Evolutionary conservation across 208 protist species (phyloP), one percentile per base, ranked within the genome.

Genomic region (Leptomonas pyrrhocoris): DNA sequence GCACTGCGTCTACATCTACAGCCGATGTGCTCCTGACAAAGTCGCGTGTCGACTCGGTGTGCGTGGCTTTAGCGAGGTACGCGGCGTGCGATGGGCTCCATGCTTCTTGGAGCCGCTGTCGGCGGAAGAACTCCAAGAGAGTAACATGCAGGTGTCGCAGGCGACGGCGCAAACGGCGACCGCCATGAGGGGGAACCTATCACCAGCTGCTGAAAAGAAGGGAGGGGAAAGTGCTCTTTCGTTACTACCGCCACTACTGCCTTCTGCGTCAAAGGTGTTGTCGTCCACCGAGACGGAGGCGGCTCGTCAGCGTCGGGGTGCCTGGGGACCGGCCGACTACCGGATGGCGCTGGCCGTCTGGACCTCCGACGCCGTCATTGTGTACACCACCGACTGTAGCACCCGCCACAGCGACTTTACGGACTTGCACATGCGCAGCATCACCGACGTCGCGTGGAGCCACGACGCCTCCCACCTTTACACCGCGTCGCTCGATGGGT

Each of bases 401-500:
- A 75, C 79, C n/a, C 86, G 89, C 13, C 87, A 94, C 76, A 94
- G 89, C 70, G 92, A 94, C 78, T 94, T 88, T 70, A 93, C 89
- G 13, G 92, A 96, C 61, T 71, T 96, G 38, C 92, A 96, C 74
- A 89, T 94, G 83, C 87, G 83, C 78, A 92, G 85, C 70, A 96
- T 96, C 78, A 86, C 85, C n/a, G 92, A 96, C 36, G 84, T 96
- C 8, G 77, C 85, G 45, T 96, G 92, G 89, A 86, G 74, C 43
- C 59, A 48, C 19, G 57, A 91, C 34, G 89, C 84, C 21, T 68
- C 50, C 0, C 86, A 83, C 63, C 77, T 96, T 30, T 80, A 89
- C 46, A 94, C 89, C 9, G 81, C 87, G 23, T 87, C 89, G 0
- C 79, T 96, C 13, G 92, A 96, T 50, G 92, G 92, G 15, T 96